phyloP scores from a whole-genome alignment of 805 yeast species.

The Ascoidea tarda region DNA sequence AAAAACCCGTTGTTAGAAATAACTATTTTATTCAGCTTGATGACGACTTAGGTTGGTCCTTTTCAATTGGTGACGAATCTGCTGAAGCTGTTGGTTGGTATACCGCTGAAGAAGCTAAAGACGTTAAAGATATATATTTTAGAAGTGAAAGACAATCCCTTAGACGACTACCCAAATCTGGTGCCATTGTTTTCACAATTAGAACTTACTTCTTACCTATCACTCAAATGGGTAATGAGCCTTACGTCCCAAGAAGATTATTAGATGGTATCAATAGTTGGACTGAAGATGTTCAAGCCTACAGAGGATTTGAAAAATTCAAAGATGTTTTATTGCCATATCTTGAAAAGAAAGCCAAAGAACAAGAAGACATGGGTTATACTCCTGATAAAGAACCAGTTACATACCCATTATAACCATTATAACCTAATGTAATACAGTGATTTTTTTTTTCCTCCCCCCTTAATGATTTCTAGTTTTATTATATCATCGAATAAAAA shows the following conservation, averaged over 20 bases:
- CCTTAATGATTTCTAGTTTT: too few relatives aligned
- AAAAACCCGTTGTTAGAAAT: constrained; percentile 43
- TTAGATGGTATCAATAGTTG: constrained; percentile 45
- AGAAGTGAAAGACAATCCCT: constrained; percentile 47
- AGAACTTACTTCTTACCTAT: constrained; percentile 46
- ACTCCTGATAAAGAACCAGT: constrained; percentile 24
- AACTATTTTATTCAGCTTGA: constrained; percentile 66
- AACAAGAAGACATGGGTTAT: constrained; percentile 31
- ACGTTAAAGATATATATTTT: constrained; percentile 30
- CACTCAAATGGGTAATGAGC: constrained; percentile 31
- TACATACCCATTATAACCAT: constrained; percentile 25
- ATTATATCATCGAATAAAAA: too few relatives aligned
- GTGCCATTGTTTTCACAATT: constrained; percentile 34
- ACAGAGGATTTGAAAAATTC: constrained; percentile 43
- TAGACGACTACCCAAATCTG: constrained; percentile 34
- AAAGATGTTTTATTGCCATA: constrained; percentile 42
- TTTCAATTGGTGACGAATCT: constrained; percentile 18
- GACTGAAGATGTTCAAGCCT: constrained; percentile 44
- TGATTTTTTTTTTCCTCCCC: too few relatives aligned
- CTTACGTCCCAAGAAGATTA: constrained; percentile 45
- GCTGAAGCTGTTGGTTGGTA: constrained; percentile 10
- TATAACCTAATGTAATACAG: too few relatives aligned
- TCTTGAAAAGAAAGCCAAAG: constrained; percentile 29
- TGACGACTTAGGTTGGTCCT: constrained; percentile 31
- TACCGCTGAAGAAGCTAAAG: constrained; percentile 19